Base-by-base conservation (phyloP, 2,329 filamentous ascomycete genomes). In the Ascochyta pisi region DNA sequence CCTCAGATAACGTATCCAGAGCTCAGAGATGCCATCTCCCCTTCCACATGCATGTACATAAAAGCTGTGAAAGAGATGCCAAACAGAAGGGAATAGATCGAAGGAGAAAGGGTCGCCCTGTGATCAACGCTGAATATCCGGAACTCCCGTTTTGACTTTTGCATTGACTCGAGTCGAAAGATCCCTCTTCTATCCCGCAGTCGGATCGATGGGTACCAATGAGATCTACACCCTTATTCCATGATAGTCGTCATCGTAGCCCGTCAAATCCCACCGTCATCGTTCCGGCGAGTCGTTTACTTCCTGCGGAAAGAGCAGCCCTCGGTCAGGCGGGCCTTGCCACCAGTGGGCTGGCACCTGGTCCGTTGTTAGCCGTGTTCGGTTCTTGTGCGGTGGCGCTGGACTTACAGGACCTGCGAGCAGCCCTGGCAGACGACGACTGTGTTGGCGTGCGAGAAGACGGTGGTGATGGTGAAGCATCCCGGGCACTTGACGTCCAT, bases 401-500 rank as follows among this genome's bases (percentile, higher is more conserved):
- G 56, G 51, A 69, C 73, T 73, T 74, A 75, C 72, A 99, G 91
- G 73, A 99, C 95, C 76, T 96, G 97, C 77, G 94, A 96, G 91
- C 95, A 99, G 77, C 95, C 95, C 68, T 76, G 92, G 90, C 95
- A 99, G 87, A 98, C 96, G 82, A 99, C 95, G 81, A 99, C 95
- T 80, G 95, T 99, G 88, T 99, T 95, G 82, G 95, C 95, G 88
- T 99, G 95, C 67, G 94, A 98, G 91, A 98, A 99, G 83, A 99
- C 95, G 82, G 95, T 99, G 82, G 95, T 99, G 88, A 99, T 99
- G 82, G 93, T 97, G 90, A 98, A 99, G 91, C 95, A 99, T 78
- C 95, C 95, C 81, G 95, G 95, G 91, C 95, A 99, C 90, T 99
- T 99, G 86, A 99, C 95, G 81, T 99, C 95, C 95, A 99, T 99